Conservation (phyloP, 192 early-diverging fungal genomes). For the Backusella morwellensis region DNA sequence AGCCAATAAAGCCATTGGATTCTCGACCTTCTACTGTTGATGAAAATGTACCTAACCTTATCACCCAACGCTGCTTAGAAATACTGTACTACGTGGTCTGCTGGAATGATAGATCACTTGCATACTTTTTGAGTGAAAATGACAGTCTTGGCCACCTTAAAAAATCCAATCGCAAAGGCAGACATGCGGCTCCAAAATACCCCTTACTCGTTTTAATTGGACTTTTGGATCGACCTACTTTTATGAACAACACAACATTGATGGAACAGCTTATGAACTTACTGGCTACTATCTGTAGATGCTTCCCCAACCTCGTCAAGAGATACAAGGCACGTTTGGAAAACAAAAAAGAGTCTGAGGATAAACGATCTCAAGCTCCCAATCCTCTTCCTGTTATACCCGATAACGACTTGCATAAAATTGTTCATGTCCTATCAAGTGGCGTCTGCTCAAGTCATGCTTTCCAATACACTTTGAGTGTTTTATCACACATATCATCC, state of each 20-base stretch:
- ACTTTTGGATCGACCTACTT: slow-evolving; percentile 79
- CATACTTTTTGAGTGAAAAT: slow-evolving; percentile 75
- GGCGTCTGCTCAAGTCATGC: slow-evolving; percentile 90
- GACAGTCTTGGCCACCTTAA: slow-evolving; percentile 57
- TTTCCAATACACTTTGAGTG: slow-evolving; percentile 88
- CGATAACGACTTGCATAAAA: slow-evolving; percentile 66
- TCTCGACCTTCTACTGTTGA: slow-evolving; percentile 29
- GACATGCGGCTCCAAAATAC: slow-evolving; percentile 59
- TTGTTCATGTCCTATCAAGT: slow-evolving; percentile 86
- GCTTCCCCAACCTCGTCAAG: slow-evolving; percentile 63
- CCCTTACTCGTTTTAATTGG: slow-evolving; percentile 76
- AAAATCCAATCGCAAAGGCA: slow-evolving; percentile 67
- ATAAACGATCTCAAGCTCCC: slow-evolving; percentile 28
- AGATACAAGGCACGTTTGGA: slow-evolving; percentile 42
- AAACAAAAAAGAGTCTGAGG: slow-evolving; percentile 31
- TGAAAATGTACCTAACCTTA: slow-evolving; percentile 82
- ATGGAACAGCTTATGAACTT: slow-evolving; percentile 90
- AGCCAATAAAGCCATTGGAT: slow-evolving; percentile 35
- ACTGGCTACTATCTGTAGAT: slow-evolving; percentile 74
- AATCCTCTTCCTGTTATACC: slow-evolving; percentile 75
- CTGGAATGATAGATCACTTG: slow-evolving; percentile 71
- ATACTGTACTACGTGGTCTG: slow-evolving; percentile 76
- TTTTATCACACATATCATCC: slow-evolving; percentile 83
- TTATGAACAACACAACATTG: slow-evolving; percentile 73
- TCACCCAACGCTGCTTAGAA: slow-evolving; percentile 87